Conservation (phyloP, 805 yeast genomes). For the Cyberlindnera saturnus region DNA sequence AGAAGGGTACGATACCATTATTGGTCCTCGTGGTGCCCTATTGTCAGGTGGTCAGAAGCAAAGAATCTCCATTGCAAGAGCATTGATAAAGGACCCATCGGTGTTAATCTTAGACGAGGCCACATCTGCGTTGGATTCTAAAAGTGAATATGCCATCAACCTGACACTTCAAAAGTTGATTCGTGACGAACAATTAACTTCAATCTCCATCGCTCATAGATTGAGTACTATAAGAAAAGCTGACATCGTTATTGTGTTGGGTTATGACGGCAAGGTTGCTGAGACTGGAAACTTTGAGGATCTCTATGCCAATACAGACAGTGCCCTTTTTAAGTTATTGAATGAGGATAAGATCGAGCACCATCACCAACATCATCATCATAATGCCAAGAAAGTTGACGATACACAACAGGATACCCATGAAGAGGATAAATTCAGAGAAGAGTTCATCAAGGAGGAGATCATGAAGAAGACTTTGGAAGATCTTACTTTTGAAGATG, state of each 20-base stretch:
- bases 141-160: constrained; percentile 71
- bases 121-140: constrained; percentile 80
- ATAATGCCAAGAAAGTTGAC: constrained; percentile 8
- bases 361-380: constrained; percentile 6
- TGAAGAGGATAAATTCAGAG: constrained; percentile 7
- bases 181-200: constrained; percentile 57
- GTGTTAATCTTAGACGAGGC: constrained; percentile 79
- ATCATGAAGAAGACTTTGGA: constrained; percentile 16
- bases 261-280: constrained; percentile 72
- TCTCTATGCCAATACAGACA: constrained; percentile 41
- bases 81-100: constrained; percentile 69
- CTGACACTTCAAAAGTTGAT: constrained; percentile 63
- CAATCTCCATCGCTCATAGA: constrained; percentile 90
- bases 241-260: constrained; percentile 77
- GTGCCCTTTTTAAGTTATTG: constrained; percentile 32
- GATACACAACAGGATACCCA: constrained; percentile 2
- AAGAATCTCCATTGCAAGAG: constrained; percentile 82
- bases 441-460: constrained; percentile 22
- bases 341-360: constrained; percentile 27
- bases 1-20: constrained; percentile 54
- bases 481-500: constrained; percentile 15
- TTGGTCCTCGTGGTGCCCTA: constrained; percentile 61
- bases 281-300: constrained; percentile 64
- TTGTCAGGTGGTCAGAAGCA: constrained; percentile 95
- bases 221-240: constrained; percentile 85